Percentiles rank a stretch among this genome's conserved stretches.
Evolutionary conservation across 2,329 filamentous ascomycete species (phyloP).

Genomic region (Coleophoma eucalyptorum): DNA sequence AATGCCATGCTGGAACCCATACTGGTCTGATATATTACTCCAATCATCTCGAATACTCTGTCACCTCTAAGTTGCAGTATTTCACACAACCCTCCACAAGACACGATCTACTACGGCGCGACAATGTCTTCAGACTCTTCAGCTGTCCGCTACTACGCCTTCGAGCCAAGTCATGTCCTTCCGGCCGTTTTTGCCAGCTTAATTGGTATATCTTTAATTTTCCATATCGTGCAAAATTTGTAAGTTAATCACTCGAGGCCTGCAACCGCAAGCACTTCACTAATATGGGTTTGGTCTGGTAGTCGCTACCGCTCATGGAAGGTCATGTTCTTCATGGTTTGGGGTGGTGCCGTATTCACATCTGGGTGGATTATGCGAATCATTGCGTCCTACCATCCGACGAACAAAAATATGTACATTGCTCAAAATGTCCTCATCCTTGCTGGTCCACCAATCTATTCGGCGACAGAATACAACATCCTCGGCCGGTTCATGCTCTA

Average conservation of each 20-base stretch:
- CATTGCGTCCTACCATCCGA: slow-evolving; percentile 25
- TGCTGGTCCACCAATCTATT: slow-evolving; percentile 31
- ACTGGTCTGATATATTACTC: neutral
- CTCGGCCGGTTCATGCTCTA: slow-evolving; percentile 33
- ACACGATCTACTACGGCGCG: neutral
- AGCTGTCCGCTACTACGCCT: slow-evolving; percentile 16
- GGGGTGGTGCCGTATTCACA: slow-evolving; percentile 30
- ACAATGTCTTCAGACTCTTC: neutral
- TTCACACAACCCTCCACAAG: neutral
- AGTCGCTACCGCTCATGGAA: slow-evolving; percentile 29
- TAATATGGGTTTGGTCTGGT: neutral
- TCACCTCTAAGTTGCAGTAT: neutral
- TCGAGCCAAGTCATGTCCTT: slow-evolving; percentile 27
- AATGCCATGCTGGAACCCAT: no score
- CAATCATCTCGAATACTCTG: neutral
- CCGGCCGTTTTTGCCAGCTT: slow-evolving; percentile 29
- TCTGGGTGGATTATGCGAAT: slow-evolving; percentile 31
- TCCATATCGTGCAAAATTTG: slow-evolving; percentile 31
- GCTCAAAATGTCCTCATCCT: slow-evolving; percentile 30
- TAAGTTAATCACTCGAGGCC: slow-evolving; percentile 10
- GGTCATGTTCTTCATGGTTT: slow-evolving; percentile 32
- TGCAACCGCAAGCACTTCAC: neutral
- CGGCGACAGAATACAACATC: slow-evolving; percentile 32
- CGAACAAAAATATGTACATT: slow-evolving; percentile 27
- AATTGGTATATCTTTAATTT: slow-evolving; percentile 24